Base-by-base conservation (phyloP, 2,329 filamentous ascomycete species). In the Ophiostoma quercus region DNA sequence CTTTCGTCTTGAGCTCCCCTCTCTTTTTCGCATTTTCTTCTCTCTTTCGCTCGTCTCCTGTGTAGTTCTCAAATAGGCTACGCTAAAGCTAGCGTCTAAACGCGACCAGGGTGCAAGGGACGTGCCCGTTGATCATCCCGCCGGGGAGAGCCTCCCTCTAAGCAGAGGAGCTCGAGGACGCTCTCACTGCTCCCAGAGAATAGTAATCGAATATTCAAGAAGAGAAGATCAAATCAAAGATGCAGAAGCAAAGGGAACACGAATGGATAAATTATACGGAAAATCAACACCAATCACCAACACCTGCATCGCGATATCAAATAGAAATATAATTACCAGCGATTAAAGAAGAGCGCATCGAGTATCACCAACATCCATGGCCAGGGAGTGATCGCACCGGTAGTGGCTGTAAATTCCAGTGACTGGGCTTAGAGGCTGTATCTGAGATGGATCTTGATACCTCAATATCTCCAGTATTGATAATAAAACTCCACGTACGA, bases 71-170 rank as follows among this genome's bases (percentile, higher is more conserved):
- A 57, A 57, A 57, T 57, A 57, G 51, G 51, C 51, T 12, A 57
- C 51, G 51, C 51, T 57, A 12, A 22, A 57, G 8, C 22, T 57
- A 57, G 51, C 22, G 51, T 25, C n/a, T 14, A 25, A 25, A 57
- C 22, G n/a, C 51, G 51, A 57, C 51, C 51, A 57, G 51, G 51
- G 51, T 57, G 51, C 51, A 57, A 57, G 22, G 51, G 51, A 57
- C 51, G 51, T 57, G 51, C n/a, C 51, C 51, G 51, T 22, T 25
- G 51, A 57, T 57, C 51, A 12, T 29, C 51, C 51, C 51, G 22
- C 51, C 51, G 22, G 16, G 51, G 51, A 57, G 51, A 57, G 51
- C 51, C 51, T 57, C 22, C 51, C 51, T 57, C 51, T 14, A 47
- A 47, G 7, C 43, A 47, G 5, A 47, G 16, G 43, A 47, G 43